Conservation (phyloP, 306 rosid genomes). For the Inga oerstediana region DNA sequence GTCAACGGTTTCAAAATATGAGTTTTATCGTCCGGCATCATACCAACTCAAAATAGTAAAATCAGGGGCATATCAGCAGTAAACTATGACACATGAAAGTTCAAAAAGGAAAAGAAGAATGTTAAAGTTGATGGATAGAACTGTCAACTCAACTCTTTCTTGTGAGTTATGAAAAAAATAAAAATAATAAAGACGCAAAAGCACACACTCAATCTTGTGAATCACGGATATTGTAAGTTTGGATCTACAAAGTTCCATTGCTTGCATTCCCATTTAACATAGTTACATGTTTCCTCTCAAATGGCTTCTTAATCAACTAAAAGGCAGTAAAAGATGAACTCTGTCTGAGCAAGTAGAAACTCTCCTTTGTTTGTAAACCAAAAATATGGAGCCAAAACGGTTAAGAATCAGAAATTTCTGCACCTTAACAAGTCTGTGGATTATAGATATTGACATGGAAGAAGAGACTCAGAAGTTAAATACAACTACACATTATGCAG, state of each 20-base stretch:
- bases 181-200: conserved; percentile 28
- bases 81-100: conserved; percentile 54
- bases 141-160: conserved; percentile 67
- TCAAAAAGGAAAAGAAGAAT: conserved; percentile 41
- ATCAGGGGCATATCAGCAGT: conserved; percentile 37
- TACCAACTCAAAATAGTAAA: conserved; percentile 32
- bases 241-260: conserved; percentile 46
- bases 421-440: neutral
- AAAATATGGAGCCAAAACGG: neutral
- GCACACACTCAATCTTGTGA: conserved; percentile 63
- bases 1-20: conserved; percentile 22
- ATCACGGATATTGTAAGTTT: conserved; percentile 65
- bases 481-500: conserved; percentile 17
- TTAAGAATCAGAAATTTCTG: neutral
- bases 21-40: conserved; percentile 34
- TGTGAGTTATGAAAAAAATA: conserved; percentile 53
- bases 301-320: conserved; percentile 14
- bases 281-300: conserved; percentile 18
- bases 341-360: neutral
- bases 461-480: neutral
- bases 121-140: conserved; percentile 63
- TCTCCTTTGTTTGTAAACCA: conserved; percentile 6
- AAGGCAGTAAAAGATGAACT: conserved; percentile 15
- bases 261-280: neutral
- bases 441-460: conserved; percentile 13